Conservation (phyloP, 306 rosid species). For the Quercus engelmannii region DNA sequence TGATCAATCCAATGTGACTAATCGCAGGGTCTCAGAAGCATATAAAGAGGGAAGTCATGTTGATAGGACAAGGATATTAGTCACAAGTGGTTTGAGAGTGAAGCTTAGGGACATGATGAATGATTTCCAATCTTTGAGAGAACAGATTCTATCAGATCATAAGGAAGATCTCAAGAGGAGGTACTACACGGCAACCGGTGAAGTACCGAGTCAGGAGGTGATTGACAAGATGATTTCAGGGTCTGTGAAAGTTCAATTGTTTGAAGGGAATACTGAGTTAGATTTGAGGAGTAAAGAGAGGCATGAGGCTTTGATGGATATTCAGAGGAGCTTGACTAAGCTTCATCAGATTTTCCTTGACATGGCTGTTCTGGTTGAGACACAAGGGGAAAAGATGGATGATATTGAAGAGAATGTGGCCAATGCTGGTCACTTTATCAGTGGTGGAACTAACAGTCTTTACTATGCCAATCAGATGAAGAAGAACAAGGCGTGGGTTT, state of each 20-base stretch:
- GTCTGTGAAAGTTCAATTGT: slow-evolving; percentile 49
- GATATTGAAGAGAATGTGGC: slow-evolving; percentile 82
- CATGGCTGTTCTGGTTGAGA: slow-evolving; percentile 89
- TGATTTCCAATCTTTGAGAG: slow-evolving; percentile 69
- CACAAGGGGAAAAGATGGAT: slow-evolving; percentile 74
- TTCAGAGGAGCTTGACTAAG: slow-evolving; percentile 81
- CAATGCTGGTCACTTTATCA: slow-evolving; percentile 53
- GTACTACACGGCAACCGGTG: slow-evolving; percentile 55
- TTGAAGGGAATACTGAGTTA: slow-evolving; percentile 62
- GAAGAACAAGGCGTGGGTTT: slow-evolving; percentile 54
- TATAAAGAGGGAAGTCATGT: slow-evolving; percentile 54
- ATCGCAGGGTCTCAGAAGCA: slow-evolving; percentile 46
- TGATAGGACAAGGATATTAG: slow-evolving; percentile 66
- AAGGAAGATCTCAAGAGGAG: slow-evolving; percentile 82
- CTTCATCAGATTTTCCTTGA: slow-evolving; percentile 94
- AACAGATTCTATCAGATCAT: slow-evolving; percentile 57
- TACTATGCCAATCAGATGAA: slow-evolving; percentile 72
- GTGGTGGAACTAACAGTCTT: slow-evolving; percentile 74
- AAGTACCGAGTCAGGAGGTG: slow-evolving; percentile 62
- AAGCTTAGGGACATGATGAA: slow-evolving; percentile 75
- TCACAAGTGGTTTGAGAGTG: slow-evolving; percentile 74
- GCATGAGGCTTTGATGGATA: slow-evolving; percentile 78
- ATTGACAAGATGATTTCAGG: slow-evolving; percentile 70
- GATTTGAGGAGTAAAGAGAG: slow-evolving; percentile 57
- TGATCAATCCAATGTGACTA: slow-evolving; percentile 56